Base-by-base conservation (phyloP, 1,284 basidiomycete species). In the Cutaneotrichosporon daszewskae region DNA sequence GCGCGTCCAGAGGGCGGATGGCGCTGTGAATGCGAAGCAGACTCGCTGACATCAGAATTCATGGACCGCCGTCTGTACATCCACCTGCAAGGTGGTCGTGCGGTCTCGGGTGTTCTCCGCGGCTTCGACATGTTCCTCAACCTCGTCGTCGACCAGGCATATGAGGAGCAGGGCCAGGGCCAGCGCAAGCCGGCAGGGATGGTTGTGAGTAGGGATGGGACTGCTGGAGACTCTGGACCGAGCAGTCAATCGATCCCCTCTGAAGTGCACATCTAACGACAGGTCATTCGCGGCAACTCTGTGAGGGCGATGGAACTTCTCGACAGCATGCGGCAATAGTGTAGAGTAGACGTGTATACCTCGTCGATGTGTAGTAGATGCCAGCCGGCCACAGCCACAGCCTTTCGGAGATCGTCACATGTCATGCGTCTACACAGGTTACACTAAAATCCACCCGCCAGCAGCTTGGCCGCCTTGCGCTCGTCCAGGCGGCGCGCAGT, bases 121-220 rank as follows among this genome's bases (percentile, higher is more conserved):
- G 95, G 95, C 28, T 98, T 94, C 72, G 95, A 98, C 77, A 85
- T 99, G 60, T 99, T 99, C 77, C 76, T 99, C 68, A 99, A 99
- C 72, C 79, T 99, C 32, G 94, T 98, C 49, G 82, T 99, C 65
- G 94, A 98, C 68, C 88, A 97, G 62, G 87, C 89, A 13, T 73
- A 84, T 60, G 95, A 99, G 73, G 92, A 97, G 75, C 82, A 84
- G 0, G 84, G 81, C 10, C 84, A 83, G 26, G 88, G 83, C n/a
- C 84, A 91, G 74, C 90, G 88, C 69, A 83, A 84, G 60, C 83
- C 84, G 16, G 85, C 90, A 57, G 91, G 90, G 24, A 89, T 87
- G 52, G 84, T 92, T 42, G 91, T 95, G 69, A 65, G 88, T 78
- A 13, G 19, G 28, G 11, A 9, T 11, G 39, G 17, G 32, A 18